Evolutionary conservation across 257 asterid genomes (phyloP).

Genomic region (Solanum neorickii): DNA sequence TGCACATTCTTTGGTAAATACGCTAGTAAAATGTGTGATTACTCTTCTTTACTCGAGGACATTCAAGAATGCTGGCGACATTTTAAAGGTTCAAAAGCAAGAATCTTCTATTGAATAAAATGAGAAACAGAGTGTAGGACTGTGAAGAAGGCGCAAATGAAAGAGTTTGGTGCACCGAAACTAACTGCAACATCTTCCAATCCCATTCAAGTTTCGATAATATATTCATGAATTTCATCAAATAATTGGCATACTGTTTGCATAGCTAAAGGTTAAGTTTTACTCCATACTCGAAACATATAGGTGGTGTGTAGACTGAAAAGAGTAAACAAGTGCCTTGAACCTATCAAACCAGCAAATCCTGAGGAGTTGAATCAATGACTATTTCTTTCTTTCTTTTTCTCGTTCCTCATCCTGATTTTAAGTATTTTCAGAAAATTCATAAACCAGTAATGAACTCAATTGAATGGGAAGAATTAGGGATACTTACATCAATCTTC

Average conservation of each 20-base stretch:
- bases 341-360: not conserved
- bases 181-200: not conserved
- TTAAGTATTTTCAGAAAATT: not conserved
- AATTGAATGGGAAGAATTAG: not conserved
- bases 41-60: not conserved
- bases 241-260: not conserved
- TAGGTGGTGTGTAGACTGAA: not conserved
- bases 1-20: not conserved
- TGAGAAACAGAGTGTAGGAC: not conserved
- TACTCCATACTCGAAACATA: not conserved
- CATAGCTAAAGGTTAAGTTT: not conserved
- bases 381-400: not conserved
- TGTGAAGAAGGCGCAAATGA: not conserved
- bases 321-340: not conserved
- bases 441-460: not conserved
- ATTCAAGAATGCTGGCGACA: not conserved
- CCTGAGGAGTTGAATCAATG: not conserved
- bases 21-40: not conserved
- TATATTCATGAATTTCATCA: not conserved
- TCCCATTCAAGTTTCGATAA: not conserved
- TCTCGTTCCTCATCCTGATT: not conserved
- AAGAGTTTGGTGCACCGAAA: not conserved
- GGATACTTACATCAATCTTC: conserved; percentile 37
- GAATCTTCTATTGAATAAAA: not conserved
- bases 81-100: not conserved